Evolutionary conservation across 805 yeast genomes (phyloP), one percentile per base, ranked within the genome.

Genomic region (Saccharomyces mikatae): DNA sequence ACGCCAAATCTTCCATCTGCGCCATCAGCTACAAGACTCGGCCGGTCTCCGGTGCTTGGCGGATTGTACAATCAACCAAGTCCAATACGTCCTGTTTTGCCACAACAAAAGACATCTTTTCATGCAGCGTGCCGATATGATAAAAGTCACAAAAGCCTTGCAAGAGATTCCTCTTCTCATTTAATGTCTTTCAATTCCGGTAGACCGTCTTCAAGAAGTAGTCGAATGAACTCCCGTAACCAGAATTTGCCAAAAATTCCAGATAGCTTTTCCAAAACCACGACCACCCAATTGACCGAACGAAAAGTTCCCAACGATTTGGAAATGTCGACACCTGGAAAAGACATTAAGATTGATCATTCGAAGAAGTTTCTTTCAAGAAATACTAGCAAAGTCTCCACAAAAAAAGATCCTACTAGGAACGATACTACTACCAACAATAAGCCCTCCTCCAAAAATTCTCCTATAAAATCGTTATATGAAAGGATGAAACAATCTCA

Each of bases 111-210:
- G 17, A 17, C 44, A 36, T 36, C 44, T 2, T 36, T 36, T 36
- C 17, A 17, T 36, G 44, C 44, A 17, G 8, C 24, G 6, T 13
- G 44, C 24, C 24, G 44, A 17, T 36, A 36, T 36, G 44, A 36
- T 36, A 36, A 36, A 9, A 36, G 13, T 13, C 44, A 36, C 10
- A 49, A 32, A 17, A 47, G 44, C 13, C n/a, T 48, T 24, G 26
- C 46, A 26, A 52, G 53, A 29, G 52, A 52, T 48, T 56, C 61
- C 1, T 52, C 56, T 10, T 48, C 59, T 13, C 57, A 51, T 26
- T 27, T 51, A 29, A 49, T 48, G 30, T 56, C 51, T n/a, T 30
- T 49, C 28, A 50, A 51, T 30, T 32, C 29, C 30, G 57, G 58
- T 10, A 44, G 48, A 26, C 56, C 49, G 48, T 55, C 60, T 28